Evolutionary conservation across 495 filamentous ascomycete species (phyloP), one percentile per base, ranked within the genome.

Genomic region (Penicillium desertorum): DNA sequence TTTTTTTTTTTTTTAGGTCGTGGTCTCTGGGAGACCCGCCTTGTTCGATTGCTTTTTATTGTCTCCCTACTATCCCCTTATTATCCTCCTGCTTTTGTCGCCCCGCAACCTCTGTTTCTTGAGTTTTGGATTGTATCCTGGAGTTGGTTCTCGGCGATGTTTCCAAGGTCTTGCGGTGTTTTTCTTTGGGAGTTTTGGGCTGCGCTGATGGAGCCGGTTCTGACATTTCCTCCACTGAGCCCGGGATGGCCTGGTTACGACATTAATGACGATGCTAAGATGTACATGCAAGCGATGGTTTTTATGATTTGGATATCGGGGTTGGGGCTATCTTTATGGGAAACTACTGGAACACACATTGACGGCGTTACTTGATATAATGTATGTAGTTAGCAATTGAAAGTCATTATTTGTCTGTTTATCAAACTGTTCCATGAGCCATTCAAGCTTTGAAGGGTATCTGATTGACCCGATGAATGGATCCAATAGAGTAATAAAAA

Each of bases 191-290:
- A 71, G 66, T 75, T 75, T 54, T 67, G 66, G 60, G 60, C 54
- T 51, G 54, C 54, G 53, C 60, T 46, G 55, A 57, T 25, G 51
- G 62, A 59, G 62, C 63, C 60, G 61, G 61, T 59, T 69, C 61
- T 67, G 62, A 67, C 54, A 59, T 56, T 54, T 62, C 62, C 64
- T 71, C 61, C 58, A 60, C 60, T 61, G 64, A 59, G 61, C 59
- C 62, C 61, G 57, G 62, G 57, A 71, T 67, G 72, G 74, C 63
- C 64, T 69, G 67, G 59, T 70, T 65, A 78, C 65, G 72, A 78
- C 68, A 62, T 75, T 75, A 68, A 73, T 70, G 68, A 77, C 63
- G 70, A 77, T 69, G 70, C 61, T 67, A 76, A 72, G 74, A 76
- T 73, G 73, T 73, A 74, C 70, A 76, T 72, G 75, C 68, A 73